Percentiles rank a stretch among this genome's conserved stretches.
These are phyloP conservation scores for Fusarium stilboides DNA, from an alignment of 2,329 filamentous ascomycete genomes.

Conservation along the genomic window DNA sequence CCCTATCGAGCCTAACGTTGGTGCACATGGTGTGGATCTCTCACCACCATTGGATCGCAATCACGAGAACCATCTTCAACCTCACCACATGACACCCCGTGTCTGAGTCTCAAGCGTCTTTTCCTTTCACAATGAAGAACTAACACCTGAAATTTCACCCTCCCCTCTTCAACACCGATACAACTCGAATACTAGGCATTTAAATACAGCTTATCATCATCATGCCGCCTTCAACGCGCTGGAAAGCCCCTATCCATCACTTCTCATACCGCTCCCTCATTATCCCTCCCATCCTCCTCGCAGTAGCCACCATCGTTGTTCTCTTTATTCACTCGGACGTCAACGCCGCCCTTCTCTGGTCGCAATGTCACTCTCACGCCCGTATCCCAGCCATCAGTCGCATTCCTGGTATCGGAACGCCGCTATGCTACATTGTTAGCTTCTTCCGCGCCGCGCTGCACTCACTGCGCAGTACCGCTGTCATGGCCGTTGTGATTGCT, in stretches of 20 bases:
- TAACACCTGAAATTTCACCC: neutral
- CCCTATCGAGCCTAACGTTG: slow-evolving; percentile 30
- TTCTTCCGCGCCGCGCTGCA: slow-evolving; percentile 64
- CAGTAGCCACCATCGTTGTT: slow-evolving; percentile 58
- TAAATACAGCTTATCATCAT: neutral
- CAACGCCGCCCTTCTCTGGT: slow-evolving; percentile 67
- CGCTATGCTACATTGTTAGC: slow-evolving; percentile 65
- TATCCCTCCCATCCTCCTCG: slow-evolving; percentile 64
- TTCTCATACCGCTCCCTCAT: slow-evolving; percentile 68
- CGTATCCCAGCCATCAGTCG: slow-evolving; percentile 61
- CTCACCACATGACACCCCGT: slow-evolving; percentile 37
- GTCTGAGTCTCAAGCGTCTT: neutral
- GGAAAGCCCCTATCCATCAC: slow-evolving; percentile 65
- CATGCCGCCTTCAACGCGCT: slow-evolving; percentile 39
- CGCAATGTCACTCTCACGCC: slow-evolving; percentile 66
- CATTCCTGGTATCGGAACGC: slow-evolving; percentile 63
- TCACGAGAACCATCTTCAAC: slow-evolving; percentile 39
- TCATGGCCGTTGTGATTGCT: slow-evolving; percentile 60
- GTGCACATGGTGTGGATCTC: slow-evolving; percentile 29
- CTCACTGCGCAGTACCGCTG: slow-evolving; percentile 58
- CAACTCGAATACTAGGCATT: neutral
- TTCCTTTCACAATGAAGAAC: neutral
- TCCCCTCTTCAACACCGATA: neutral
- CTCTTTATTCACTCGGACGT: slow-evolving; percentile 65
- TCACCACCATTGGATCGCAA: slow-evolving; percentile 28